phyloP scores from a whole-genome alignment of 768 basidiomycete genomes.

The Pleurotus ostreatus region DNA sequence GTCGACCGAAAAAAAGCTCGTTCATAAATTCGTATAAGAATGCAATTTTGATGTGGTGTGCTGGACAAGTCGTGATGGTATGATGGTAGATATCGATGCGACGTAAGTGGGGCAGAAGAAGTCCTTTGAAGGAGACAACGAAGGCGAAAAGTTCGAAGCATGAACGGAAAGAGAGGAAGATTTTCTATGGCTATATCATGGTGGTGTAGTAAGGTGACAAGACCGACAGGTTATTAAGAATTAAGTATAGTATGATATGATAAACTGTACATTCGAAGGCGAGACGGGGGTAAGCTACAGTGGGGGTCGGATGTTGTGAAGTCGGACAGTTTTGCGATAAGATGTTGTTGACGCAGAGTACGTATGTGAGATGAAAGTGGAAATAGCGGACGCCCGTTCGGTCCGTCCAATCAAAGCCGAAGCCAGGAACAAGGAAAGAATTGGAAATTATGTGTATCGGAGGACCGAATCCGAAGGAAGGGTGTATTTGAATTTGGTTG shows the following conservation, averaged over 20 bases:
- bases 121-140: background rate
- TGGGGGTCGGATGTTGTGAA: background rate
- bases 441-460: constrained; percentile 4
- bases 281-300: constrained; percentile 5
- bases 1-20: no score
- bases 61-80: background rate
- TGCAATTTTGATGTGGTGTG: background rate
- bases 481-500: background rate
- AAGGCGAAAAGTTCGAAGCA: background rate
- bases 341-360: background rate
- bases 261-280: background rate
- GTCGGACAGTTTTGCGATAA: background rate
- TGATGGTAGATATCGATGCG: background rate
- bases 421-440: background rate
- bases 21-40: background rate
- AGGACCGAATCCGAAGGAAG: background rate
- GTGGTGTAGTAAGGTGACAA: background rate
- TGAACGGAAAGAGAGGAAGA: background rate
- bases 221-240: background rate
- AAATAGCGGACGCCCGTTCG: background rate
- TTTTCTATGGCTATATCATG: constrained; percentile 8
- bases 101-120: background rate
- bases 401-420: background rate
- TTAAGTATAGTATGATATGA: constrained; percentile 1
- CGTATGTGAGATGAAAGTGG: no score